phyloP scores from a whole-genome alignment of 2,329 filamentous ascomycete genomes.

The Exophiala mesophila region DNA sequence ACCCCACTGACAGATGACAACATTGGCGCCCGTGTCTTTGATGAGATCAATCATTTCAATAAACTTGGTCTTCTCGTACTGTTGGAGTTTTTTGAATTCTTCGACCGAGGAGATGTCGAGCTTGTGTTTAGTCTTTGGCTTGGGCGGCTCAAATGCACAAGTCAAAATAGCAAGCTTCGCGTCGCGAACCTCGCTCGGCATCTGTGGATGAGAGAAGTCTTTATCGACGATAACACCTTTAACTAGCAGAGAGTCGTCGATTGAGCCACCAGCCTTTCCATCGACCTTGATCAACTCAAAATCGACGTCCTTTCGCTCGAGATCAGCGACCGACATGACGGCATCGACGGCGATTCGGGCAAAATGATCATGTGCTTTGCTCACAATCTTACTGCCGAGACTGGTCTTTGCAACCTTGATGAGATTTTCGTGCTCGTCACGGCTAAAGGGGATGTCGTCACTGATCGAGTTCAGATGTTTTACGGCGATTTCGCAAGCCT shows the following conservation, averaged over 20 bases:
- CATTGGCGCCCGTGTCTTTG: constrained; percentile 93
- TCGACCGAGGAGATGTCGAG: constrained; percentile 95
- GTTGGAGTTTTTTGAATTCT: constrained; percentile 96
- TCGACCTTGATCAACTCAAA: constrained; percentile 99
- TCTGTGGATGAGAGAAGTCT: constrained; percentile 98
- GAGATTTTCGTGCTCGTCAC: constrained; percentile 74
- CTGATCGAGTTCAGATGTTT: constrained; percentile 88
- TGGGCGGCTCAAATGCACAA: constrained; percentile 96
- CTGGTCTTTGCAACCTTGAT: constrained; percentile 93
- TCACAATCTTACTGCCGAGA: constrained; percentile 97
- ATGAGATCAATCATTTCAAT: constrained; percentile 98
- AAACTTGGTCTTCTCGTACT: constrained; percentile 94
- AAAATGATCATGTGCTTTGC: constrained; percentile 97
- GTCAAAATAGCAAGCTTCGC: constrained; percentile 97
- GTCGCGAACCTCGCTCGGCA: constrained; percentile 91
- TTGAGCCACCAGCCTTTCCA: constrained; percentile 88
- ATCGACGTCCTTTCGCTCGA: constrained; percentile 94
- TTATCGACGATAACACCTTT: constrained; percentile 99
- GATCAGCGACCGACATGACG: constrained; percentile 89
- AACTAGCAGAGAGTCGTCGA: constrained; percentile 90
- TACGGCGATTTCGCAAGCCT: constrained; percentile 94
- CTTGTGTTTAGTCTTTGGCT: constrained; percentile 99
- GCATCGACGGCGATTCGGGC: constrained; percentile 96
- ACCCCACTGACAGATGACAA: constrained; percentile 98
- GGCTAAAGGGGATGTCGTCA: constrained; percentile 81